These are phyloP conservation scores for Fennellomyces sp. DNA, from an alignment of 371 early-diverging fungal genomes.

Conservation along the genomic window DNA sequence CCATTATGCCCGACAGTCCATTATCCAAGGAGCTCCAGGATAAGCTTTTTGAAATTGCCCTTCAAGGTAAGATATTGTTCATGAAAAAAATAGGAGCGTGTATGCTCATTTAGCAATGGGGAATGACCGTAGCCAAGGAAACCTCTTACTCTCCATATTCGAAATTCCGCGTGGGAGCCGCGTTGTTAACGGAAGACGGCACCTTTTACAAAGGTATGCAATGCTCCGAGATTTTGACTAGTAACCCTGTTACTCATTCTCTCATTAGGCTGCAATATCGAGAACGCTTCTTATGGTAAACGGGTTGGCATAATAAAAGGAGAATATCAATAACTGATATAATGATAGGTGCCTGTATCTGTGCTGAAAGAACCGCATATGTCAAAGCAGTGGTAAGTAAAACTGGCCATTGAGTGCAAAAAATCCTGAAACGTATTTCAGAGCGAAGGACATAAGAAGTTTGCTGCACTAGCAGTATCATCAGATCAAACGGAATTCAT, in stretches of 20 bases:
- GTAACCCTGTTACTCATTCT: no score
- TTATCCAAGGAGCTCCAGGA: no score
- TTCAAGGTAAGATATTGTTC: no score
- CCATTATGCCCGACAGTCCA: no score
- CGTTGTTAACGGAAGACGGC: conserved; percentile 67
- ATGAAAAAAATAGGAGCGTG: no score
- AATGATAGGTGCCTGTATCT: conserved; percentile 65
- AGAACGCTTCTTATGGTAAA: conserved; percentile 80
- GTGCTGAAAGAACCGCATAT: conserved; percentile 86
- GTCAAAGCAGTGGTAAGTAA: conserved; percentile 80
- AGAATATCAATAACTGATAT: conserved; percentile 7
- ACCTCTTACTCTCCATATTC: conserved; percentile 80
- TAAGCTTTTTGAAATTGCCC: no score
- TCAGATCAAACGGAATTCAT: conserved; percentile 58
- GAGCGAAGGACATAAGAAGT: conserved; percentile 72
- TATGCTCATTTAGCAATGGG: no score
- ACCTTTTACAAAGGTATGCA: conserved; percentile 62
- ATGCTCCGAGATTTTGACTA: neutral
- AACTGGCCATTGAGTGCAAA: no score
- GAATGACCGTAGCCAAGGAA: conserved; percentile 61
- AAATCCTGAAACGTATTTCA: conserved; percentile 17
- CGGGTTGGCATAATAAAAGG: neutral
- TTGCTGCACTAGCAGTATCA: conserved; percentile 68
- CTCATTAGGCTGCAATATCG: conserved; percentile 78
- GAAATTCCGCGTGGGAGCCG: conserved; percentile 85